A percentile compares a stretch with the other conserved stretches of the same genome.
These are phyloP conservation scores for Holtermannia corniformis DNA, from an alignment of 768 basidiomycete genomes.

Conservation along the genomic window DNA sequence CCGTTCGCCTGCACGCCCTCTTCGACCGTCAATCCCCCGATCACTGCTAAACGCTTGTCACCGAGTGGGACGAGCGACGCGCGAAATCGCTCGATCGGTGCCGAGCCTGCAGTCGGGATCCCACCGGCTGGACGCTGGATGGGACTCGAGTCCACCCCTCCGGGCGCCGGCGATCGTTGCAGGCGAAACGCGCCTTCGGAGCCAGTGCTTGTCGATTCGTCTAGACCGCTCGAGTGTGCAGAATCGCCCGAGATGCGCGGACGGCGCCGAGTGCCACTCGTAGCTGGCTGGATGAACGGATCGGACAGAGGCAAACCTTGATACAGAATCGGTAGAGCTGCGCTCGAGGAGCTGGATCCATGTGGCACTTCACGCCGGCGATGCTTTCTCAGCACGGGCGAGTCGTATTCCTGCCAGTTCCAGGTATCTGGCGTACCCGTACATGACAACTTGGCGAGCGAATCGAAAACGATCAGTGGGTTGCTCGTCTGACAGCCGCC, in stretches of 20 bases:
- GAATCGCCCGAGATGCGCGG: background rate
- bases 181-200: no score
- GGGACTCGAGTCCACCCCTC: background rate
- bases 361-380: no score
- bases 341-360: background rate
- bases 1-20: background rate
- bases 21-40: constrained; percentile 3
- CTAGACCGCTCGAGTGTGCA: background rate
- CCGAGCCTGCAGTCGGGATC: background rate
- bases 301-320: no score
- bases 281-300: background rate
- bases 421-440: background rate
- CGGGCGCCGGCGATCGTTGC: no score
- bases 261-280: background rate
- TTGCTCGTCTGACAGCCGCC: constrained; percentile 1
- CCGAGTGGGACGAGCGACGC: constrained; percentile 1
- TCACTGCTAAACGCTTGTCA: background rate
- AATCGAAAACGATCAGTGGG: background rate
- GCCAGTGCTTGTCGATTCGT: no score
- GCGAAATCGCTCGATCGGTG: constrained; percentile 1
- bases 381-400: background rate
- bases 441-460: background rate
- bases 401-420: background rate
- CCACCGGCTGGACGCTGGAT: background rate
- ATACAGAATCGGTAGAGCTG: no score